phyloP scores from a whole-genome alignment of 2,329 filamentous ascomycete genomes.

The Scorias spongiosa region DNA sequence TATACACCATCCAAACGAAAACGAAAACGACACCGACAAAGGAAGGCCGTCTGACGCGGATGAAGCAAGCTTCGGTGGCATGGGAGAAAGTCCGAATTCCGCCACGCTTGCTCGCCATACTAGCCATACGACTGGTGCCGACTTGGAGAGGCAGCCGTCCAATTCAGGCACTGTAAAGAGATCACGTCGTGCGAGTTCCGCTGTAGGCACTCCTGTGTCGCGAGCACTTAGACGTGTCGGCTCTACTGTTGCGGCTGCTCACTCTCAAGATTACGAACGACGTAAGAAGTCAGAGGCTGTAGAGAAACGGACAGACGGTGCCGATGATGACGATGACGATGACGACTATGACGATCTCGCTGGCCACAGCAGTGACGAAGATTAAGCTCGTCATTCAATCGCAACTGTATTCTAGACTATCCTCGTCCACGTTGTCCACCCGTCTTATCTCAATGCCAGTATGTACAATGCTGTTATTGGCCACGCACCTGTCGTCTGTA shows the following conservation, averaged over 20 bases:
- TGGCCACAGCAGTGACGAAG: neutral
- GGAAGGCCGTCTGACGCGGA: neutral
- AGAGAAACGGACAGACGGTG: conserved; percentile 22
- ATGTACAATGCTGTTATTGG: too few relatives aligned
- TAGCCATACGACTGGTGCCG: conserved; percentile 6
- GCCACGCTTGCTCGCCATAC: conserved; percentile 1
- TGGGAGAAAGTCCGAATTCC: conserved; percentile 4
- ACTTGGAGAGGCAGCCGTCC: conserved; percentile 10
- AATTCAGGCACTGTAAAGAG: conserved; percentile 1
- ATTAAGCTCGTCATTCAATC: neutral
- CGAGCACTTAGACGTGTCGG: conserved; percentile 39
- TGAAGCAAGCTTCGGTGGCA: neutral
- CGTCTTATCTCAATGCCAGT: too few relatives aligned
- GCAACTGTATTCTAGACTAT: too few relatives aligned
- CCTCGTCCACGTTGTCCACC: too few relatives aligned
- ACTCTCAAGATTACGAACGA: conserved; percentile 85
- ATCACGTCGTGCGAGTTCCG: conserved; percentile 5
- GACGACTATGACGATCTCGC: conserved; percentile 4
- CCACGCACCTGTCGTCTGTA: too few relatives aligned
- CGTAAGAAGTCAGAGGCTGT: conserved; percentile 35
- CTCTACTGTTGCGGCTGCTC: conserved; percentile 64
- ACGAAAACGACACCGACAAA: neutral
- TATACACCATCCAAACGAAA: neutral
- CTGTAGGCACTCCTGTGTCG: conserved; percentile 22
- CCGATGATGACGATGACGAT: conserved; percentile 18